phyloP scores from a whole-genome alignment of 148 eudicot species.

The Agrostemma githago region DNA sequence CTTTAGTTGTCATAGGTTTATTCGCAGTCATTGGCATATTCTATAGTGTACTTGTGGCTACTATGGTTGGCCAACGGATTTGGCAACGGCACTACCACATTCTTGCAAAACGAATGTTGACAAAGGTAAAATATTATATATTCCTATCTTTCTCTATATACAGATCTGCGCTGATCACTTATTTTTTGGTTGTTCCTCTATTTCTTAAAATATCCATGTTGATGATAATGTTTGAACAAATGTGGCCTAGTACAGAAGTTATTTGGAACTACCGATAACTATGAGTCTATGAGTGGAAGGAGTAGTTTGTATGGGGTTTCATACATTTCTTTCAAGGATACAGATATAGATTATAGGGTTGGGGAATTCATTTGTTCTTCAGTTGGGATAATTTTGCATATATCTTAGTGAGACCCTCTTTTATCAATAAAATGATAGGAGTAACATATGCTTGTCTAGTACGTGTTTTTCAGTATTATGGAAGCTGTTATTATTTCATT shows the following conservation, averaged over 20 bases:
- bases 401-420: background rate
- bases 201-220: background rate
- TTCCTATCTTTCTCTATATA: background rate
- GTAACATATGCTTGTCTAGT: background rate
- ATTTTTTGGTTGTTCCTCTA: background rate
- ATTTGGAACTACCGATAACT: background rate
- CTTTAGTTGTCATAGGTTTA: conserved; percentile 70
- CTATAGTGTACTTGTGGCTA: conserved; percentile 88
- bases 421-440: too few species aligned
- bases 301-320: background rate
- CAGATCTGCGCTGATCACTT: background rate
- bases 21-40: conserved; percentile 93
- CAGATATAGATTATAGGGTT: too few species aligned
- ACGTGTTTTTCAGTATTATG: background rate
- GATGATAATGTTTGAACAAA: background rate
- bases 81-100: conserved; percentile 99
- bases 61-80: conserved; percentile 96
- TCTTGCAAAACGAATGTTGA: conserved; percentile 94
- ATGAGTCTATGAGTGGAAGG: background rate
- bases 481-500: conserved; percentile 1
- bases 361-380: background rate
- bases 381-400: background rate
- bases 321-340: background rate
- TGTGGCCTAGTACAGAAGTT: background rate
- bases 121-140: conserved; percentile 52